phyloP scores from a whole-genome alignment of 2,329 filamentous ascomycete genomes.

The Aureobasidium sp. region DNA sequence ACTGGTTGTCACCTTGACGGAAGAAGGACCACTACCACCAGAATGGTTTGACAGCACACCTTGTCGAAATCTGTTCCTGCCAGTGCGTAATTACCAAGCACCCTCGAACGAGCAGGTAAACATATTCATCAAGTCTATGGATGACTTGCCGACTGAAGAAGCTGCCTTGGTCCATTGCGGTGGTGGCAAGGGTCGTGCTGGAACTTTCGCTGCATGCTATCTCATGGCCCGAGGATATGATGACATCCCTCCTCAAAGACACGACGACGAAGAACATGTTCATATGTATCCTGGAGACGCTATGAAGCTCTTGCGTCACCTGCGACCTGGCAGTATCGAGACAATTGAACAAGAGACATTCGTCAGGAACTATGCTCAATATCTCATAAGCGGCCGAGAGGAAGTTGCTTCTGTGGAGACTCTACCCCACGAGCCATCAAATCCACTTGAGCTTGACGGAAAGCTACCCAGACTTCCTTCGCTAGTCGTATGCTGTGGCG shows the following conservation, averaged over 20 bases:
- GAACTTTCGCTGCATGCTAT: constrained; percentile 13
- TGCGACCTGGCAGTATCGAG: constrained; percentile 14
- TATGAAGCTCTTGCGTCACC: constrained; percentile 6
- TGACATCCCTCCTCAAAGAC: neutral
- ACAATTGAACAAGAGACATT: constrained; percentile 10
- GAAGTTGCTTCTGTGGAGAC: too few species aligned
- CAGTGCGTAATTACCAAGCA: constrained; percentile 9
- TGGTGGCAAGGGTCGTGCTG: constrained; percentile 14
- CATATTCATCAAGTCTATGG: neutral
- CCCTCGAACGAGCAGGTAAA: constrained; percentile 11
- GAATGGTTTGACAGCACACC: constrained; percentile 9
- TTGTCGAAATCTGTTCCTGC: constrained; percentile 10
- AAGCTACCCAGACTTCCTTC: neutral
- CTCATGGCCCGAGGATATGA: constrained; percentile 10
- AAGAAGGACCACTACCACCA: constrained; percentile 10
- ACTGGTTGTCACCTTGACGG: constrained; percentile 10
- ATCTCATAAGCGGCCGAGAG: neutral
- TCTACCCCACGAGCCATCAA: neutral
- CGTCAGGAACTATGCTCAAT: constrained; percentile 4
- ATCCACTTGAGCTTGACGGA: neutral
- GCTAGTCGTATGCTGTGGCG: constrained; percentile 7
- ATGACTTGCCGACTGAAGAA: neutral
- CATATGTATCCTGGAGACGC: constrained; percentile 4
- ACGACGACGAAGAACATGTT: neutral
- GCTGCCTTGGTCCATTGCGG: constrained; percentile 12